Conservation (phyloP, 306 rosid genomes). For the Hippophae gyantsensis region DNA sequence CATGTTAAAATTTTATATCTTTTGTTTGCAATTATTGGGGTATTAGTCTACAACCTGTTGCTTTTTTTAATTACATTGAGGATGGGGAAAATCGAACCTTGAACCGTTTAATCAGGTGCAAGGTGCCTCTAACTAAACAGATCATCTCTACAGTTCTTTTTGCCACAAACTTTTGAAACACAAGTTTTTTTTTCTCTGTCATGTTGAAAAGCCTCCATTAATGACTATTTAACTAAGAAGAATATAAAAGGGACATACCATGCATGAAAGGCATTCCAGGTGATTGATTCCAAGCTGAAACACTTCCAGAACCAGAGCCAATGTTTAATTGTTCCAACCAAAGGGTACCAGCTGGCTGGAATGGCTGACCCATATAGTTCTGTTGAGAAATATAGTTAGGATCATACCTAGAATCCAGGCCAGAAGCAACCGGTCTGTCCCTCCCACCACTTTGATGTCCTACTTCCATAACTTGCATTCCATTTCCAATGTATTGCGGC, state of each 20-base stretch:
- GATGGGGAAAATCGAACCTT: no score
- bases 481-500: constrained; percentile 35
- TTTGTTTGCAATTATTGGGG: no score
- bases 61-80: no score
- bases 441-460: constrained; percentile 46
- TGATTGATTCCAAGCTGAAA: constrained; percentile 62
- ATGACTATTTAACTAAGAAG: constrained; percentile 2
- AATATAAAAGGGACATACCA: constrained; percentile 23
- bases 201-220: neutral
- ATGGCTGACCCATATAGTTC: constrained; percentile 67
- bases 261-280: constrained; percentile 53
- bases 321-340: constrained; percentile 71
- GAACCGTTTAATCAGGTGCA: no score
- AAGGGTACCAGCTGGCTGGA: constrained; percentile 56
- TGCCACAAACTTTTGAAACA: neutral
- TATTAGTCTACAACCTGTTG: no score
- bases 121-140: neutral
- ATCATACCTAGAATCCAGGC: constrained; percentile 46
- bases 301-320: constrained; percentile 42
- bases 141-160: no score
- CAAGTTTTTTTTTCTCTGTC: neutral
- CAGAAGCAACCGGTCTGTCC: constrained; percentile 39
- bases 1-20: no score
- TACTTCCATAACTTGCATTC: constrained; percentile 42
- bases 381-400: constrained; percentile 54